A percentile compares a stretch with the other conserved stretches of the same genome.
Conservation (phyloP, 208 protist species). For the Leishmania turanica region DNA sequence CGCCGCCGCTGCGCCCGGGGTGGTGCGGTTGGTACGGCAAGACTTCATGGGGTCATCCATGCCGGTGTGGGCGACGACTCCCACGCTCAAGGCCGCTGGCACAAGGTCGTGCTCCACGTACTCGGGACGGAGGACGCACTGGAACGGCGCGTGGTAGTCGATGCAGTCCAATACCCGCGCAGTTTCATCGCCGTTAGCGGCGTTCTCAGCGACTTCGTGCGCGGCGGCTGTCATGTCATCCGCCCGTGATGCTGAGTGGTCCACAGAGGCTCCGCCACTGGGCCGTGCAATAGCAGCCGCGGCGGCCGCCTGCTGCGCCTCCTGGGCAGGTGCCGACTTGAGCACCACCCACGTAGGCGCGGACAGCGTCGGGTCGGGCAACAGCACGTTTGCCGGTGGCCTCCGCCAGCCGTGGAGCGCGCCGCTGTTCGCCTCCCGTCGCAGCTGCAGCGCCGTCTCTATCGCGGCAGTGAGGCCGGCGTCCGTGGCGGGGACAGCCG, state of each 20-base stretch:
- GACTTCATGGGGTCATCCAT: background rate
- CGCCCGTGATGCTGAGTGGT: background rate
- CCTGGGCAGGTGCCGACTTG: constrained; percentile 15
- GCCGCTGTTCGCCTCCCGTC: background rate
- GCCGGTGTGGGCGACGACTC: constrained; percentile 1
- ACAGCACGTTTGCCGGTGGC: constrained; percentile 36
- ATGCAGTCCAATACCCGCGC: background rate
- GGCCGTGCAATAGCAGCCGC: background rate
- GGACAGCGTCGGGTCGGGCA: constrained; percentile 23
- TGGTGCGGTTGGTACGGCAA: background rate
- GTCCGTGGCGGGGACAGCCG: background rate
- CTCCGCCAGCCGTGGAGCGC: constrained; percentile 28
- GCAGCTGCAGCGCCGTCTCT: constrained; percentile 8
- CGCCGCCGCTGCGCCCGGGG: background rate
- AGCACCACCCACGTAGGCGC: constrained; percentile 13
- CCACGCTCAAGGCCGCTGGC: constrained; percentile 16
- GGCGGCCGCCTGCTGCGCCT: constrained; percentile 14
- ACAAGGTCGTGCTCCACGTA: constrained; percentile 12
- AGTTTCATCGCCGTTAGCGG: background rate
- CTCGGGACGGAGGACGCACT: constrained; percentile 30
- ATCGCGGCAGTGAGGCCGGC: constrained; percentile 1
- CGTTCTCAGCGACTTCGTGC: background rate
- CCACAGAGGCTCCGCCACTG: background rate
- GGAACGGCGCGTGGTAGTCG: constrained; percentile 48
- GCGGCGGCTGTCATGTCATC: background rate